A percentile compares a stretch with the other conserved stretches of the same genome.
These are phyloP conservation scores for Aspergillus brasiliensis DNA, from an alignment of 2,329 filamentous ascomycete species.

Conservation along the genomic window DNA sequence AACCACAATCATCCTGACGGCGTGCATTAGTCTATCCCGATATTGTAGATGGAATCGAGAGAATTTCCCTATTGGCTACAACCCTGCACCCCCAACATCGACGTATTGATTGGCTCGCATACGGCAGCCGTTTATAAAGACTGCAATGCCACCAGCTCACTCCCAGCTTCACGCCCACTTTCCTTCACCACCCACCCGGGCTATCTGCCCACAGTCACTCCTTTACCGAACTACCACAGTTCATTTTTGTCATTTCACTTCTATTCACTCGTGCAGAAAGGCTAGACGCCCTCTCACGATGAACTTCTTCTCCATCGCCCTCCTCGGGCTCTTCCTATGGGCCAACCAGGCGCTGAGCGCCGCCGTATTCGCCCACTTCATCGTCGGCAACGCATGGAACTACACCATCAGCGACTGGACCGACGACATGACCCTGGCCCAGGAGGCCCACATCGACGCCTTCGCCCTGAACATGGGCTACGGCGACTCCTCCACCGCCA, in stretches of 20 bases:
- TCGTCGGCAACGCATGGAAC: constrained; percentile 14
- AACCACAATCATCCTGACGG: background rate
- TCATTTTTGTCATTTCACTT: background rate
- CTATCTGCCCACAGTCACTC: background rate
- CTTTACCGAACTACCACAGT: background rate
- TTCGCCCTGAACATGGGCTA: constrained; percentile 43
- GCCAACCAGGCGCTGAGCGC: background rate
- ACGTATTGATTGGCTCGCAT: background rate
- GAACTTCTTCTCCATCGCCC: background rate
- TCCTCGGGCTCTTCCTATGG: background rate
- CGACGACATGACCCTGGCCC: constrained; percentile 36
- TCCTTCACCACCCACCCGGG: background rate
- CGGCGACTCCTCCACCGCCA: constrained; percentile 1
- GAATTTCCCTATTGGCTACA: background rate
- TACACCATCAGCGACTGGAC: constrained; percentile 25
- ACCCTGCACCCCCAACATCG: background rate
- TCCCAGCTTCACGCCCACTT: background rate
- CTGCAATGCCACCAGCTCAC: background rate
- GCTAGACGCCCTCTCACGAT: background rate
- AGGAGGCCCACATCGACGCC: constrained; percentile 39
- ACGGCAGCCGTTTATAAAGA: background rate
- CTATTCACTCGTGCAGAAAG: background rate
- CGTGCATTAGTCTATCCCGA: background rate
- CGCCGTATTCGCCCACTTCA: constrained; percentile 6
- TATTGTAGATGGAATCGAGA: background rate